phyloP scores from a whole-genome alignment of 2,329 filamentous ascomycete genomes.

The Macrophomina phaseolina region DNA sequence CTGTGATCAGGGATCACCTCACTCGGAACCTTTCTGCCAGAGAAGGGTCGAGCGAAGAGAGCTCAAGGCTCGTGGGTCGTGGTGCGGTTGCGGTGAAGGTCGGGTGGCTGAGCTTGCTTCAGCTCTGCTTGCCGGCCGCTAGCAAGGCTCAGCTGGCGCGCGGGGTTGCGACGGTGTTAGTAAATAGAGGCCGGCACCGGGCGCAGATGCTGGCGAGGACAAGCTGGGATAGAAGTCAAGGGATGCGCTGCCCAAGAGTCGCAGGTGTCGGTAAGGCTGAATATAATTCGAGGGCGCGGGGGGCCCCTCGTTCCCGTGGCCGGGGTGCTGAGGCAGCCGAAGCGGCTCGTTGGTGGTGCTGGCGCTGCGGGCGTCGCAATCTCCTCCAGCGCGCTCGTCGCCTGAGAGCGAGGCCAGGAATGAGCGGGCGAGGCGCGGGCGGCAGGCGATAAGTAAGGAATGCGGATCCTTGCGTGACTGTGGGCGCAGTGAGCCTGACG shows the following conservation, averaged over 20 bases:
- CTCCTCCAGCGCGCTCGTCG: conserved; percentile 22
- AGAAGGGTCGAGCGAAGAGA: conserved; percentile 45
- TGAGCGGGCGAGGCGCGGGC: not conserved
- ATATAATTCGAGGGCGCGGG: conserved; percentile 17
- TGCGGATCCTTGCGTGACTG: conserved; percentile 15
- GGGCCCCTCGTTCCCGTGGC: conserved; percentile 8
- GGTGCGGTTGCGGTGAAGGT: conserved; percentile 7
- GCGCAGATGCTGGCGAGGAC: not conserved
- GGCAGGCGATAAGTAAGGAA: conserved; percentile 27
- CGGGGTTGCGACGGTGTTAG: conserved; percentile 23
- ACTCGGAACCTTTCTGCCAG: conserved; percentile 47
- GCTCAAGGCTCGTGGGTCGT: conserved; percentile 30
- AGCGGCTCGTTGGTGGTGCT: conserved; percentile 19
- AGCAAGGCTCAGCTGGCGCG: conserved; percentile 20
- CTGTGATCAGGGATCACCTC: conserved; percentile 37
- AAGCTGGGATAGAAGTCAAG: conserved; percentile 11
- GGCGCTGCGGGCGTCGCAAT: conserved; percentile 23
- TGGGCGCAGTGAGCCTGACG: conserved; percentile 14
- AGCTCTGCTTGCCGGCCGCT: conserved; percentile 15
- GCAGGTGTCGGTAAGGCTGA: conserved; percentile 27
- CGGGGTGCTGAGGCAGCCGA: conserved; percentile 13
- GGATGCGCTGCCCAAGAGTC: conserved; percentile 9
- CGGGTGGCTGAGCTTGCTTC: conserved; percentile 9
- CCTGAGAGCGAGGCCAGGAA: conserved; percentile 22
- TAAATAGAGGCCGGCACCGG: conserved; percentile 16